These are phyloP conservation scores for Madurella mycetomatis DNA, from an alignment of 2,329 filamentous ascomycete species.

Conservation along the genomic window DNA sequence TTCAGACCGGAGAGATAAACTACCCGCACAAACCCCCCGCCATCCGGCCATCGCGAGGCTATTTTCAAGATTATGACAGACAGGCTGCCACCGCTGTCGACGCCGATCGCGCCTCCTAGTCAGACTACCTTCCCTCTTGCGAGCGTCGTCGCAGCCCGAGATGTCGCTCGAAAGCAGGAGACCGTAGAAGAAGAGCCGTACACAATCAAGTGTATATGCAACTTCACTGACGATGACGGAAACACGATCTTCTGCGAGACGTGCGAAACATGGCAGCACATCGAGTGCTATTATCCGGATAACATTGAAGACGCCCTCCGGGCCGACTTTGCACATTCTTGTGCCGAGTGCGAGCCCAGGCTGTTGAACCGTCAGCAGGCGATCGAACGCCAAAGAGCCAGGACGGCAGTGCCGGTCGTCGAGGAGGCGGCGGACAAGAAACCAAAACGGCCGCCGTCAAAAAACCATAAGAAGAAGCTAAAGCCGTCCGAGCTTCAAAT, in stretches of 20 bases:
- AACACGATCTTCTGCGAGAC: conserved; percentile 94
- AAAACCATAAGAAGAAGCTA: conserved; percentile 82
- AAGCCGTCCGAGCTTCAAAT: conserved; percentile 65
- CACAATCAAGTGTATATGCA: conserved; percentile 97
- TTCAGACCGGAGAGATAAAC: conserved; percentile 50
- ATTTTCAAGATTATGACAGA: conserved; percentile 58
- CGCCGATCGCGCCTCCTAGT: conserved; percentile 53
- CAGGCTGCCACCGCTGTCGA: conserved; percentile 49
- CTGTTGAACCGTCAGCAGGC: conserved; percentile 69
- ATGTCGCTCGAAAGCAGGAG: conserved; percentile 47
- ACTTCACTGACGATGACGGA: conserved; percentile 90
- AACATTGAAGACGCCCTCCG: conserved; percentile 68
- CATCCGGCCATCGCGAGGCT: conserved; percentile 39
- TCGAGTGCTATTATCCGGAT: conserved; percentile 84
- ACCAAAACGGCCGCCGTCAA: conserved; percentile 67
- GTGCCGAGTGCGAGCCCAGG: conserved; percentile 81
- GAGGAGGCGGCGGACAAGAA: conserved; percentile 61
- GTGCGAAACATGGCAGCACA: conserved; percentile 98
- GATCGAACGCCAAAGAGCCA: conserved; percentile 63
- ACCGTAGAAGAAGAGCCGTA: conserved; percentile 74
- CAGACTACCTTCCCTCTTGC: conserved; percentile 43
- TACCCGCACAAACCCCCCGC: conserved; percentile 37
- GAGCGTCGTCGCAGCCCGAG: conserved; percentile 36
- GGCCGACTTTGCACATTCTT: conserved; percentile 74
- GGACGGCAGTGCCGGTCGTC: conserved; percentile 42